These are phyloP conservation scores for Trebouxia sp. DNA, from an alignment of 139 green algal genomes.

Conservation along the genomic window DNA sequence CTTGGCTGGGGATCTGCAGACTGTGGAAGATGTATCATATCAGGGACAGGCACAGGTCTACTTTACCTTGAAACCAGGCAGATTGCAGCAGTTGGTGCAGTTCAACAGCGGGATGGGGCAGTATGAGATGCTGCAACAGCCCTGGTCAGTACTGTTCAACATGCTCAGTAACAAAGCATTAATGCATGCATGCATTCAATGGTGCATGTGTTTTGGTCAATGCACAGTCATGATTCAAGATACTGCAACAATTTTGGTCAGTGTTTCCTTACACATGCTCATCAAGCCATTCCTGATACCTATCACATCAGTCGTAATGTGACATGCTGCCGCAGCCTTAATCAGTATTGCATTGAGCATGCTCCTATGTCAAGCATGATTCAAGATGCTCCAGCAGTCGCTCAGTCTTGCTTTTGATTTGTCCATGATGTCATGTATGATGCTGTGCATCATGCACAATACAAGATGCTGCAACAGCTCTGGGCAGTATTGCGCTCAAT, in stretches of 20 bases:
- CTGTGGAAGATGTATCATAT: background rate
- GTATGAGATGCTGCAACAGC: constrained; percentile 1
- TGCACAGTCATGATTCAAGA: background rate
- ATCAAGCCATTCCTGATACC: too few species aligned
- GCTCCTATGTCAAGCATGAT: too few species aligned
- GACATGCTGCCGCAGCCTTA: too few species aligned
- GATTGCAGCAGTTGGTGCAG: constrained; percentile 14
- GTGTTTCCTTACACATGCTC: too few species aligned
- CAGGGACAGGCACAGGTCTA: constrained; percentile 12
- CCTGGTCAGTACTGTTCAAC: background rate
- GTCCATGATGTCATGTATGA: too few species aligned
- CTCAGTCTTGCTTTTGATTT: too few species aligned
- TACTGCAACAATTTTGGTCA: too few species aligned
- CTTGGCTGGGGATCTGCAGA: constrained; percentile 25
- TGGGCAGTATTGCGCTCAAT: too few species aligned
- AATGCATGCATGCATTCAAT: background rate
- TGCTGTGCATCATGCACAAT: background rate
- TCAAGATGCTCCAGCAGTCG: too few species aligned
- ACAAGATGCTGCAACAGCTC: background rate
- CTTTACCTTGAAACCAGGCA: constrained; percentile 7
- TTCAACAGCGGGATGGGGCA: background rate
- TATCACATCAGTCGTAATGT: too few species aligned
- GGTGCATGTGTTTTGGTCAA: background rate
- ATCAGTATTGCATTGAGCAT: too few species aligned
- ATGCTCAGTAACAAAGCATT: too few species aligned